Conservation (phyloP, 2,329 filamentous ascomycete species). For the Trichoderma atrobrunneum region DNA sequence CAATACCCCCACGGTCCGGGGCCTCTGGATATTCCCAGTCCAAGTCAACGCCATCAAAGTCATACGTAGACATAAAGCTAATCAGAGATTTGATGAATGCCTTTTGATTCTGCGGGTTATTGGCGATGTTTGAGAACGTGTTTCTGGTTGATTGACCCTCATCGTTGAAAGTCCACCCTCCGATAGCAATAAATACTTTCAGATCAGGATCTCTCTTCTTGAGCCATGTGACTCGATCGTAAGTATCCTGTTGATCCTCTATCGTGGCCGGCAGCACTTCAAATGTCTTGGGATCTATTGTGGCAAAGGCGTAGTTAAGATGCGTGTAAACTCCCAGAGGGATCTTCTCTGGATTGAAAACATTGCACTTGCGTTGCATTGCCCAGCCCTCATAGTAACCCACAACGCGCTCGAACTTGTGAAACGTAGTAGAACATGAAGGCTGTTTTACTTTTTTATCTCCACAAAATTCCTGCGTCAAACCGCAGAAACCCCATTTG, state of each 20-base stretch:
- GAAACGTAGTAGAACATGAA: conserved; percentile 11
- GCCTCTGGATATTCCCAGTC: conserved; percentile 32
- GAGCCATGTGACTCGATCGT: neutral
- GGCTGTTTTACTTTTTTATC: neutral
- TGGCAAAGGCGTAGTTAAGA: conserved; percentile 30
- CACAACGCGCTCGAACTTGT: conserved; percentile 20
- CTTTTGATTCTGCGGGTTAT: neutral
- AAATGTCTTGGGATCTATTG: conserved; percentile 25
- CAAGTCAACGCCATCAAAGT: conserved; percentile 33
- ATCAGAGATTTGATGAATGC: neutral
- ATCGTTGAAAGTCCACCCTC: conserved; percentile 36
- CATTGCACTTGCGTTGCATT: conserved; percentile 23
- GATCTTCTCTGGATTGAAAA: conserved; percentile 27
- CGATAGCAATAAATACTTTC: conserved; percentile 1
- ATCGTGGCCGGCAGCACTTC: neutral
- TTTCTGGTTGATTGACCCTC: conserved; percentile 25
- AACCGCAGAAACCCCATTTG: conserved; percentile 33
- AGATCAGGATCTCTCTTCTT: neutral
- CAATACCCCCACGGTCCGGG: conserved; percentile 27
- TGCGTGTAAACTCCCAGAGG: conserved; percentile 26
- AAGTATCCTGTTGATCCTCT: neutral
- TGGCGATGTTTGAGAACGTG: neutral
- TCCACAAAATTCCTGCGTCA: too few relatives aligned
- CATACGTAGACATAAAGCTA: conserved; percentile 18
- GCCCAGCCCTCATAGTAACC: conserved; percentile 36